Conservation (phyloP, 495 filamentous ascomycete genomes). For the Astrothelium subdiscretum region DNA sequence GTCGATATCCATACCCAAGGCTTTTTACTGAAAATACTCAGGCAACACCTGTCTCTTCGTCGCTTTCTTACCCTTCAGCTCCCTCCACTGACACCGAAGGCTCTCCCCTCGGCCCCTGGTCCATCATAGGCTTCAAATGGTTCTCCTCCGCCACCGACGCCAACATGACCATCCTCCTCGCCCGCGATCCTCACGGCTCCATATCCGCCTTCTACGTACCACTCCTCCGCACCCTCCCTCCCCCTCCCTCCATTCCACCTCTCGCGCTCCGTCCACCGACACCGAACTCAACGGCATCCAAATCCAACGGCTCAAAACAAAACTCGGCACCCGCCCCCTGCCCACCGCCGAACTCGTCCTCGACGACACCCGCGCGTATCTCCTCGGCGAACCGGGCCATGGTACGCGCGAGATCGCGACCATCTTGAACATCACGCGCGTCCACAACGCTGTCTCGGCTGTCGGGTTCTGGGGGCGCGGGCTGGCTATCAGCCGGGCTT, state of each 20-base stretch:
- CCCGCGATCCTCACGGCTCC: conserved; percentile 42
- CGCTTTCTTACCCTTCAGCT: neutral
- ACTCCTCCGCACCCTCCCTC: conserved; percentile 36
- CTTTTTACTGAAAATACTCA: neutral
- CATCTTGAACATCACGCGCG: conserved; percentile 56
- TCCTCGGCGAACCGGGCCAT: conserved; percentile 49
- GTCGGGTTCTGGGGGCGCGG: conserved; percentile 48
- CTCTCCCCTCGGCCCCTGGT: conserved; percentile 45
- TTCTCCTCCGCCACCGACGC: conserved; percentile 67
- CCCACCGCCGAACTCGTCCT: conserved; percentile 62
- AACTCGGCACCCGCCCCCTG: conserved; percentile 55
- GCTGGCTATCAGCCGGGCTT: conserved; percentile 49
- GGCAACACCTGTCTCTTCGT: neutral
- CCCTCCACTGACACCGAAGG: conserved; percentile 23
- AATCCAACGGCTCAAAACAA: conserved; percentile 58
- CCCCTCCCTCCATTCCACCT: conserved; percentile 15
- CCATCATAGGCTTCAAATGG: conserved; percentile 62
- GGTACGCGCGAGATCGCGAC: conserved; percentile 56
- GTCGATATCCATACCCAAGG: too few species aligned
- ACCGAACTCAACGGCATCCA: conserved; percentile 53
- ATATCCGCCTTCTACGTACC: conserved; percentile 60
- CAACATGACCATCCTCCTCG: conserved; percentile 57
- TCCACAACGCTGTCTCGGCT: conserved; percentile 49
- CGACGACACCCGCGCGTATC: conserved; percentile 46
- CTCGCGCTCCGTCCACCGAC: conserved; percentile 6